Evolutionary conservation across 345 rosid genomes (phyloP).

Genomic region (Populus nigra): DNA sequence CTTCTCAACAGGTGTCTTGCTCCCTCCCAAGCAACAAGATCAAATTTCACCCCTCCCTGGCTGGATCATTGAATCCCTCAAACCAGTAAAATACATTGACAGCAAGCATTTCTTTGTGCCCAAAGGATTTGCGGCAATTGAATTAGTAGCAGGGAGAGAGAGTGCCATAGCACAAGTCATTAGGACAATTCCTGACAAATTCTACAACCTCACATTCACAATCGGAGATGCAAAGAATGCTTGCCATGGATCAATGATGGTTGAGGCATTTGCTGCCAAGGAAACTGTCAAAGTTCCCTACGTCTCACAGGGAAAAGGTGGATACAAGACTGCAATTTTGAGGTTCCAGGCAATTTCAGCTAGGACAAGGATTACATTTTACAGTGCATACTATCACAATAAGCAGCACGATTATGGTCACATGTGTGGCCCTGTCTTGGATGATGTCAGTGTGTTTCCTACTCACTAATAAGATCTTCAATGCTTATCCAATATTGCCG

Average conservation of each 20-base stretch:
- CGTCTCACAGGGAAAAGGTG: constrained; percentile 54
- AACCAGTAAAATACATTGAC: constrained; percentile 75
- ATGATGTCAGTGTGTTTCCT: constrained; percentile 49
- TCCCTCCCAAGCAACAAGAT: constrained; percentile 55
- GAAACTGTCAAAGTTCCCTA: constrained; percentile 39
- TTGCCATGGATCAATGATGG: constrained; percentile 83
- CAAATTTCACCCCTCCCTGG: constrained; percentile 72
- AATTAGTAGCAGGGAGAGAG: constrained; percentile 76
- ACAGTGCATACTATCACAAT: constrained; percentile 66
- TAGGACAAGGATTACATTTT: constrained; percentile 72
- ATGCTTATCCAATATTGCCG: not conserved
- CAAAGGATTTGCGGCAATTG: constrained; percentile 53
- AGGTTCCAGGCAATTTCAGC: constrained; percentile 43
- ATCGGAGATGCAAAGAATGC: constrained; percentile 74
- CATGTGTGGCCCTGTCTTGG: constrained; percentile 85
- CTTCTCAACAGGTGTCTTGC: constrained; percentile 75
- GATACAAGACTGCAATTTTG: constrained; percentile 41
- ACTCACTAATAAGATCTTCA: not conserved
- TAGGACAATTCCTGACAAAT: constrained; percentile 44
- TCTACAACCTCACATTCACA: constrained; percentile 52
- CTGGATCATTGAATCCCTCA: constrained; percentile 86
- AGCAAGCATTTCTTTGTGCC: constrained; percentile 64
- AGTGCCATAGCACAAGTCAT: constrained; percentile 80
- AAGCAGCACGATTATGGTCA: constrained; percentile 70
- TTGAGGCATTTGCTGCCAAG: constrained; percentile 63